Evolutionary conservation across 2,329 filamentous ascomycete genomes (phyloP).

Genomic region (Penicillium sp.): DNA sequence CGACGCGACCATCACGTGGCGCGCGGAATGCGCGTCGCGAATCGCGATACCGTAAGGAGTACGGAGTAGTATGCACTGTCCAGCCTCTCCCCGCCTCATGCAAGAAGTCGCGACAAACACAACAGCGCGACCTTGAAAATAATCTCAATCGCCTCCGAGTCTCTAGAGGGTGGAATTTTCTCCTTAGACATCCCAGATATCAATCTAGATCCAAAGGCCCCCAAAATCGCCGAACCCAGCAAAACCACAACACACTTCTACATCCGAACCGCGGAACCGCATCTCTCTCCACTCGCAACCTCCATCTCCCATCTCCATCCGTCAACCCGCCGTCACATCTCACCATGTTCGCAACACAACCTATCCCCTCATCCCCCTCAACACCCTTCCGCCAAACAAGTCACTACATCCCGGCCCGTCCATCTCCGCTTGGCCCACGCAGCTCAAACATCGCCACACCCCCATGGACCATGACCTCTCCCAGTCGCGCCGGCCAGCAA

Average conservation of each 20-base stretch:
- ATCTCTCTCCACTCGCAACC: slow-evolving; percentile 8
- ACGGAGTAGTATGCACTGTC: slow-evolving; percentile 6
- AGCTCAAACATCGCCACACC: slow-evolving; percentile 26
- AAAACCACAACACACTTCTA: slow-evolving; percentile 25
- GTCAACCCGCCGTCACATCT: slow-evolving; percentile 4
- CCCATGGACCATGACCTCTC: slow-evolving; percentile 28
- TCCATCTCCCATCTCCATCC: neutral
- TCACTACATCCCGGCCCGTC: slow-evolving; percentile 29
- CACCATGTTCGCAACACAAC: slow-evolving; percentile 38
- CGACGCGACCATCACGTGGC: slow-evolving; percentile 23
- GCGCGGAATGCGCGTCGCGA: slow-evolving; percentile 18
- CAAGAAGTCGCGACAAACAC: slow-evolving; percentile 13
- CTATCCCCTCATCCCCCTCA: slow-evolving; percentile 21
- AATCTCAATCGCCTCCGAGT: neutral
- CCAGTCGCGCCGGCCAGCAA: slow-evolving; percentile 11
- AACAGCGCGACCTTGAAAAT: neutral
- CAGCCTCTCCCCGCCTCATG: slow-evolving; percentile 16
- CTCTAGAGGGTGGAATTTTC: slow-evolving; percentile 5
- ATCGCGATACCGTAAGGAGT: slow-evolving; percentile 5
- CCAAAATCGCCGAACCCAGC: slow-evolving; percentile 13
- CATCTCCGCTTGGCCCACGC: slow-evolving; percentile 33
- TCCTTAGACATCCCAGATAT: neutral
- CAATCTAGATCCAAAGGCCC: neutral
- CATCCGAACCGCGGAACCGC: slow-evolving; percentile 25
- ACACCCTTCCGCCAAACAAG: slow-evolving; percentile 29